Percentiles rank a stretch among this genome's conserved stretches.
phyloP scores from a whole-genome alignment of 805 yeast species.

The Yueomyces sinensis region DNA sequence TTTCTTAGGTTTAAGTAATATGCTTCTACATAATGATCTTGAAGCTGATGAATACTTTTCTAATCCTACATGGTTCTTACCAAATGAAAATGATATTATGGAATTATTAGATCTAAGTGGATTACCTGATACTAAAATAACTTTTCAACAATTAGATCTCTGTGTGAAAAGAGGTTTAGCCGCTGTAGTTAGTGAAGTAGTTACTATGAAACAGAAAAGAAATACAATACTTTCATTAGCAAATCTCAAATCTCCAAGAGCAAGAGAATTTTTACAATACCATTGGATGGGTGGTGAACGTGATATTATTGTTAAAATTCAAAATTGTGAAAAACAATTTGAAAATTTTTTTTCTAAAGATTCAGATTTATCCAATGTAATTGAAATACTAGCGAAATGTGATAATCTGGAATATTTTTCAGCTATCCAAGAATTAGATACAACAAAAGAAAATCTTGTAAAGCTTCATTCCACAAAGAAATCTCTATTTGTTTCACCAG shows the following conservation, averaged over 20 bases:
- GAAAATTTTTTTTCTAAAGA: slow-evolving; percentile 3
- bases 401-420: background rate
- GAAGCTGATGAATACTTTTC: slow-evolving; percentile 13
- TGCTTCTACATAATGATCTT: slow-evolving; percentile 11
- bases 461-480: background rate
- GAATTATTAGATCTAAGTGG: slow-evolving; percentile 30
- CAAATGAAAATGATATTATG: slow-evolving; percentile 28
- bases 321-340: slow-evolving; percentile 10
- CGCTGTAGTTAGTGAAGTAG: slow-evolving; percentile 36
- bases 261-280: slow-evolving; percentile 12
- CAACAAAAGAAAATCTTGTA: background rate
- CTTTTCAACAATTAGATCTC: slow-evolving; percentile 24
- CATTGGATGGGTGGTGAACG: slow-evolving; percentile 19
- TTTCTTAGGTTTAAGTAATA: slow-evolving; percentile 32
- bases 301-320: slow-evolving; percentile 10
- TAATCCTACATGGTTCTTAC: slow-evolving; percentile 29
- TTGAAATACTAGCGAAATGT: background rate
- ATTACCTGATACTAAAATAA: slow-evolving; percentile 18
- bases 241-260: slow-evolving; percentile 9
- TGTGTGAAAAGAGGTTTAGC: slow-evolving; percentile 46
- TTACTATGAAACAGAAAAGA: slow-evolving; percentile 5
- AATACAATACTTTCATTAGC: slow-evolving; percentile 6
- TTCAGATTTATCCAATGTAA: background rate
- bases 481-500: background rate
- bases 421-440: background rate